A percentile compares a stretch with the other conserved stretches of the same genome.
These are phyloP conservation scores for Debaryomyces tyrocola DNA, from an alignment of 805 yeast genomes.

Conservation along the genomic window DNA sequence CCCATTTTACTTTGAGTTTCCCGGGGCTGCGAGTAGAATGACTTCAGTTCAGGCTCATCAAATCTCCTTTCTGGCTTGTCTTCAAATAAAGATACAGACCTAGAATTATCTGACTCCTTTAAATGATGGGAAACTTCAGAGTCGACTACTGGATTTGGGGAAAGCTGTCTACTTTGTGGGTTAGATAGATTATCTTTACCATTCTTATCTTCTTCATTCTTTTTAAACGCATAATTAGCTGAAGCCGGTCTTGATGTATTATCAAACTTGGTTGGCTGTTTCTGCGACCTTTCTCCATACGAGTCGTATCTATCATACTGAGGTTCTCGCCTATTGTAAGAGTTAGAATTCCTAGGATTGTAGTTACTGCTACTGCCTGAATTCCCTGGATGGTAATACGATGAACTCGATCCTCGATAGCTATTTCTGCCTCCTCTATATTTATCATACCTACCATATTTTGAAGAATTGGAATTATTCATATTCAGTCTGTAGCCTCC, in stretches of 20 bases:
- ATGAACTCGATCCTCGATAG: neutral
- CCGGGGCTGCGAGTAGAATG: no score
- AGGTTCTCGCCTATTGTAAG: slow-evolving; percentile 13
- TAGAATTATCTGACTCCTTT: neutral
- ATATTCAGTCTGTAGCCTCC: slow-evolving; percentile 5
- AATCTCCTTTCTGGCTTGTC: slow-evolving; percentile 1
- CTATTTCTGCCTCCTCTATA: slow-evolving; percentile 3
- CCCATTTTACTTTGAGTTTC: no score
- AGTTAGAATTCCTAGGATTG: neutral
- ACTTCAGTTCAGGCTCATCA: neutral
- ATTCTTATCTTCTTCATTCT: neutral
- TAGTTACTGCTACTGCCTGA: slow-evolving; percentile 2
- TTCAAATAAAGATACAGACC: neutral
- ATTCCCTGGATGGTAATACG: neutral
- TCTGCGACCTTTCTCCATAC: slow-evolving; percentile 8
- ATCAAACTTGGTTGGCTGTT: neutral
- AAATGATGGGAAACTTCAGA: neutral
- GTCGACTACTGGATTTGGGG: no score
- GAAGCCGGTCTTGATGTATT: slow-evolving; percentile 1
- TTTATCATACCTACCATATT: slow-evolving; percentile 7
- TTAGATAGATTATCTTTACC: neutral
- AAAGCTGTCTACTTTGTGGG: neutral
- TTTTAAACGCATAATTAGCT: neutral
- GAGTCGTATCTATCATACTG: slow-evolving; percentile 19
- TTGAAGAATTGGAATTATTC: neutral